phyloP scores from a whole-genome alignment of 2,329 filamentous ascomycete genomes.

The Trichoderma sp. region DNA sequence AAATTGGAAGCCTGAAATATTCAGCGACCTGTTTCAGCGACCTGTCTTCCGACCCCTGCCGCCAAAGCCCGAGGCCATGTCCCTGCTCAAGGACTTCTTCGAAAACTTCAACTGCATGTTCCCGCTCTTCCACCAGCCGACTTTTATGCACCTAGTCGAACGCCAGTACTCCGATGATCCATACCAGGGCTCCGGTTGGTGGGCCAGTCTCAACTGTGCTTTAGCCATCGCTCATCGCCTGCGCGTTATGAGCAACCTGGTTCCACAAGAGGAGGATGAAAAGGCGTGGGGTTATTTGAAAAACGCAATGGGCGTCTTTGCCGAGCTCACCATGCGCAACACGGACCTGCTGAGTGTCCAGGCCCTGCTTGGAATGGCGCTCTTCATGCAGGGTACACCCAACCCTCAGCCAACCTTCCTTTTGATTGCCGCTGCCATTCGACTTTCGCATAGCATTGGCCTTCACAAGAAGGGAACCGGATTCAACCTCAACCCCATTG shows the following conservation, averaged over 20 bases:
- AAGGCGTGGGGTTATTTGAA: conserved; percentile 96
- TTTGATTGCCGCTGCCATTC: conserved; percentile 85
- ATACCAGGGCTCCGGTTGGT: conserved; percentile 96
- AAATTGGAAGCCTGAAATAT: conserved; percentile 98
- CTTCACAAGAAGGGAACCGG: conserved; percentile 90
- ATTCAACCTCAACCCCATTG: conserved; percentile 90
- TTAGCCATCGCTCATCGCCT: conserved; percentile 91
- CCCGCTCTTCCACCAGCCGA: conserved; percentile 94
- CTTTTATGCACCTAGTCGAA: conserved; percentile 96
- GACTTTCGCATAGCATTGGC: conserved; percentile 90
- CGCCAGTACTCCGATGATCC: conserved; percentile 90
- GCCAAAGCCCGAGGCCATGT: conserved; percentile 82
- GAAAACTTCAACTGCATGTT: conserved; percentile 99
- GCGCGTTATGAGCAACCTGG: conserved; percentile 92
- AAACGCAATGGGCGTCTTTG: conserved; percentile 91
- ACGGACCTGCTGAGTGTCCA: conserved; percentile 95
- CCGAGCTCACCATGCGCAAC: conserved; percentile 92
- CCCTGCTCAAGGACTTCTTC: conserved; percentile 89
- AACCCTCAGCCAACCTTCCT: conserved; percentile 95
- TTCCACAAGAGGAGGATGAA: conserved; percentile 86
- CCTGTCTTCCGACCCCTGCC: conserved; percentile 82
- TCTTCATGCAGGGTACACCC: conserved; percentile 94
- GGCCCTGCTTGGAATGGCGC: conserved; percentile 85
- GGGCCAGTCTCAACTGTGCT: conserved; percentile 93
- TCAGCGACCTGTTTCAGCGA: conserved; percentile 85